These are phyloP conservation scores for Chaetomium globosum DNA, from an alignment of 2,329 filamentous ascomycete species.

Conservation along the genomic window DNA sequence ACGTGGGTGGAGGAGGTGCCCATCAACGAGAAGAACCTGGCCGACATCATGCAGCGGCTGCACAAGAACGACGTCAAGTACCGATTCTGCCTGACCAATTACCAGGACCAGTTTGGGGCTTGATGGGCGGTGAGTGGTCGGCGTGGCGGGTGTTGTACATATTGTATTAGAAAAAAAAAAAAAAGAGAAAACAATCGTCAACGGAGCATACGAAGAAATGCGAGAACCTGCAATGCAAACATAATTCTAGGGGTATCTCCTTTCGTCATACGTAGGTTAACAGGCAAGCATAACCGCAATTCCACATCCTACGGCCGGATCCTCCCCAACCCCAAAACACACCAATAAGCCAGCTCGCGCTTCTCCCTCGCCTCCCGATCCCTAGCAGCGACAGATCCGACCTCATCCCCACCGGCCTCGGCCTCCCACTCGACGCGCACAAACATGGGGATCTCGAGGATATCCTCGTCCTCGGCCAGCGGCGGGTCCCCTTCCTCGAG, in stretches of 20 bases:
- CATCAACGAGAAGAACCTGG: slow-evolving; percentile 71
- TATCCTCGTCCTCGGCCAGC: slow-evolving; percentile 61
- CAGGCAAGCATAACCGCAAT: background rate
- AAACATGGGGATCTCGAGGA: slow-evolving; percentile 90
- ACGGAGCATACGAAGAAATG: background rate
- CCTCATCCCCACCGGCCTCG: slow-evolving; percentile 64
- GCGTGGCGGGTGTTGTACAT: background rate
- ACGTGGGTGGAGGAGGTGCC: slow-evolving; percentile 74
- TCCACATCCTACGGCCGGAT: slow-evolving; percentile 56
- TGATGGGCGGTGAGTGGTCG: slow-evolving; percentile 34
- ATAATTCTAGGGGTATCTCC: slow-evolving; percentile 20
- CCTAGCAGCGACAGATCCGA: slow-evolving; percentile 55
- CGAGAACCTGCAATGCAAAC: background rate
- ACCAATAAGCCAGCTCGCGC: slow-evolving; percentile 93
- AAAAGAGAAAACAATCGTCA: background rate
- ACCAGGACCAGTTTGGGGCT: slow-evolving; percentile 67
- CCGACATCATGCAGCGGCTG: slow-evolving; percentile 69
- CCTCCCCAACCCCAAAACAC: slow-evolving; percentile 82
- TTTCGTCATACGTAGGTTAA: background rate
- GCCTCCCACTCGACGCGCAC: slow-evolving; percentile 89
- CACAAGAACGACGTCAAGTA: slow-evolving; percentile 72
- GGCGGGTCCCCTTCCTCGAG: slow-evolving; percentile 47
- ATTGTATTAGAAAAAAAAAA: slow-evolving; percentile 9
- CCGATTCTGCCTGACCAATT: slow-evolving; percentile 73
- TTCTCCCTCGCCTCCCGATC: slow-evolving; percentile 68